Evolutionary conservation across 345 rosid species (phyloP).

Genomic region (Gossypium turneri): DNA sequence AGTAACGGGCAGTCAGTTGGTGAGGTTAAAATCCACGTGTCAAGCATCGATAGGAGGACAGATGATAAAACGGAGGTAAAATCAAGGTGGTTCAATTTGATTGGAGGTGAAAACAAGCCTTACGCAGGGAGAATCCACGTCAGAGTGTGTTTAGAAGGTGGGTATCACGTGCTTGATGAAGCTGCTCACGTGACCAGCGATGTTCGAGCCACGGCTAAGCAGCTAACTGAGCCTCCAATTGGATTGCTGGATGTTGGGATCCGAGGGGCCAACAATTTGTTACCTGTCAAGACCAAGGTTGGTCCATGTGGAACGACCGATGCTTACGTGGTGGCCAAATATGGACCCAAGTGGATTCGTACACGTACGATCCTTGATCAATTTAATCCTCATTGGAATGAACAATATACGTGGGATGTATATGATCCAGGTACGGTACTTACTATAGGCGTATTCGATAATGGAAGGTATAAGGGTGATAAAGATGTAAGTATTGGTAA

Average conservation of each 20-base stretch:
- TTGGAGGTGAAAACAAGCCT: constrained; percentile 55
- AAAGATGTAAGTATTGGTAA: constrained; percentile 65
- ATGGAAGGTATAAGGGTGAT: constrained; percentile 61
- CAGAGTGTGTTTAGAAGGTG: constrained; percentile 74
- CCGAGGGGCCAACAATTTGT: constrained; percentile 73
- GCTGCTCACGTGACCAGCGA: constrained; percentile 96
- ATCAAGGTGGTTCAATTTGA: constrained; percentile 82
- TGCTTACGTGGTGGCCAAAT: constrained; percentile 87
- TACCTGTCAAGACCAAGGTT: constrained; percentile 78
- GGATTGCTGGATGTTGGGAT: constrained; percentile 82
- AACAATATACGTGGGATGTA: constrained; percentile 92
- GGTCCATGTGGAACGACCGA: constrained; percentile 87
- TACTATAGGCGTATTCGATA: constrained; percentile 76
- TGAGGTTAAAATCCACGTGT: constrained; percentile 59
- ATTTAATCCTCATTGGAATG: constrained; percentile 92
- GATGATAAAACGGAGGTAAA: constrained; percentile 55
- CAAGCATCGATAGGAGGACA: constrained; percentile 60
- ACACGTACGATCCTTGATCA: constrained; percentile 78
- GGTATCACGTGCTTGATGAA: constrained; percentile 89
- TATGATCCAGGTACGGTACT: constrained; percentile 83
- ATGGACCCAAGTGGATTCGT: constrained; percentile 90
- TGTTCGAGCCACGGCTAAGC: constrained; percentile 78
- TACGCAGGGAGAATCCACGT: constrained; percentile 81
- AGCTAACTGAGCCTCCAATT: constrained; percentile 68
- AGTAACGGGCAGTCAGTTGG: constrained; percentile 55